Base-by-base conservation (phyloP, 78 protist species). In the Dictyostelium capitatum region DNA sequence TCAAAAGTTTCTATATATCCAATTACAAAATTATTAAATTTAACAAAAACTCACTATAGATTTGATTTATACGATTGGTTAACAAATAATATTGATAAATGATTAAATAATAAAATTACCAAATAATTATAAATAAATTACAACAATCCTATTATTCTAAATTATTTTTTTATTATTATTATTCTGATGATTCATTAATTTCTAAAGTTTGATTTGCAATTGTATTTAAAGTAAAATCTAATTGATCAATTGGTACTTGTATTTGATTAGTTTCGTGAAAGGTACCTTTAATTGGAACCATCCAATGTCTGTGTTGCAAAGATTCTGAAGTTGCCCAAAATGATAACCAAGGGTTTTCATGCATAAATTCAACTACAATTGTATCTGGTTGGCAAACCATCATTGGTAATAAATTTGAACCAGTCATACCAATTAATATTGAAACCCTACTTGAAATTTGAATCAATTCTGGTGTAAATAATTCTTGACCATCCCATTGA, bases 291-390 rank as follows among this genome's bases (percentile, higher is more conserved):
- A 83, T 50, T 28, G 92, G 92, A 25, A 85, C 2, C 83, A 85
- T 74, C 92, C 92, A 85, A 47, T 72, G 73, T 54, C 59, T 25
- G 48, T 46, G 83, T 75, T 25, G n/a, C 2, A 85, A 70, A 25
- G 92, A 73, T 48, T 73, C 75, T 7, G 92, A 53, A 3, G 92
- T 47, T 15, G 65, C 57, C 92, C 92, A 85, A 47, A 30, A 85
- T 9, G 83, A 12, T 15, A 85, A 46, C 92, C 92, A 85, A n/a
- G 92, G 92, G 47, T 85, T 85, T 48, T 85, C 92, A 23, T 85
- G 92, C 82, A 85, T 73, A 43, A 85, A 32, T 48, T 85, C 92
- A 9, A 85, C 65, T 3, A 85, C 48, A 1, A 30, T 85, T 28
- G 92, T 65, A 17, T 75, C 23, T 6, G 70, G 62, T 43, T 15